Evolutionary conservation across 2,329 filamentous ascomycete species (phyloP).

Genomic region (Tolypocladium guangdongense): DNA sequence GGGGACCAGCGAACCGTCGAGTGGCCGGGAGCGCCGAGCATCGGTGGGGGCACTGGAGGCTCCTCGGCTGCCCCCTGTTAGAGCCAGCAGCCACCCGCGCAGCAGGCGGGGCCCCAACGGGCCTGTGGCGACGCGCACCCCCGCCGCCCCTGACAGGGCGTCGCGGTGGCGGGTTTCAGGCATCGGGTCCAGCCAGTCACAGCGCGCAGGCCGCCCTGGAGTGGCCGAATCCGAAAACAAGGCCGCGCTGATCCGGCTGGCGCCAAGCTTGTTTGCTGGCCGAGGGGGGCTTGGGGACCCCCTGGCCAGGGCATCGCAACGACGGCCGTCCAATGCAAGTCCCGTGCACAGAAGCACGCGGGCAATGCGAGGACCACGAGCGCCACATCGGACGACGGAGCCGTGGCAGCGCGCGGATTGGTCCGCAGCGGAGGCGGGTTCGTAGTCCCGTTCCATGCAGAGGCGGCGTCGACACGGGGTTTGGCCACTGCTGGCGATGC

Average conservation of each 20-base stretch:
- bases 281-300: not conserved
- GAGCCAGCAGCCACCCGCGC: constrained; percentile 1
- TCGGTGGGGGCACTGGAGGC: not conserved
- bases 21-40: not conserved
- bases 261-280: not conserved
- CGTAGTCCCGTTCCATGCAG: not conserved
- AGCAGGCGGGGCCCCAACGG: not conserved
- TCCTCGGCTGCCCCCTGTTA: not conserved
- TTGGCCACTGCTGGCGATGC: not conserved
- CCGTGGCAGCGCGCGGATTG: not conserved
- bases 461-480: not conserved
- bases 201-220: not conserved
- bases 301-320: not conserved
- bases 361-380: not conserved
- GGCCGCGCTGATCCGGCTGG: not conserved
- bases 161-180: constrained; percentile 1
- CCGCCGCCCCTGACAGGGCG: not conserved
- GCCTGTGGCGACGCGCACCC: not conserved
- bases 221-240: not conserved
- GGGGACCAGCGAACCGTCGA: not conserved
- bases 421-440: not conserved
- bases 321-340: not conserved
- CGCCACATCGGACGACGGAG: not conserved
- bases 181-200: not conserved
- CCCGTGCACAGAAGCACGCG: not conserved